Evolutionary conservation across 306 rosid species (phyloP).

Genomic region (Prunus mira): DNA sequence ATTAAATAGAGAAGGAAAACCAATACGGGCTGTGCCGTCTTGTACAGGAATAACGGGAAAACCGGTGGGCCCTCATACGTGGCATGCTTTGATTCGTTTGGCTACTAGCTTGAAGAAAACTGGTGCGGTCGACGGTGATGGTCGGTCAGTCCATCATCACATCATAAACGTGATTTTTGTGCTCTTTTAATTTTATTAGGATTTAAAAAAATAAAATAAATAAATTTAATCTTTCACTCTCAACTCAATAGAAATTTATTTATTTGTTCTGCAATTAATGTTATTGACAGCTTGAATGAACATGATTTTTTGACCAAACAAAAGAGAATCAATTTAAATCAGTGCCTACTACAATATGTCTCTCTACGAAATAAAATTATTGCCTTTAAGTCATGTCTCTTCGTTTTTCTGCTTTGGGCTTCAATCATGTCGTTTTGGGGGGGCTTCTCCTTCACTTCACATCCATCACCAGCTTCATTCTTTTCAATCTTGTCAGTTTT

Average conservation of each 20-base stretch:
- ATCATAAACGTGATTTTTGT: conserved; percentile 12
- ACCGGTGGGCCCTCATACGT: neutral
- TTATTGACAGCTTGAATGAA: no score
- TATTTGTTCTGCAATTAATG: no score
- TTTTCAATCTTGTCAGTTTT: neutral
- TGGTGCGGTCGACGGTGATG: neutral
- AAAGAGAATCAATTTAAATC: neutral
- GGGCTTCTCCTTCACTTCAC: no score
- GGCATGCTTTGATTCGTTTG: neutral
- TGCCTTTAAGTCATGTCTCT: neutral
- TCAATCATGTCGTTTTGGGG: neutral
- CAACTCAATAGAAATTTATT: no score
- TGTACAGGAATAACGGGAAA: neutral
- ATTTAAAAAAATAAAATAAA: no score
- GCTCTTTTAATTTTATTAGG: neutral
- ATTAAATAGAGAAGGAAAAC: no score
- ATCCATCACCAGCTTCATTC: neutral
- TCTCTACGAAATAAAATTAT: no score
- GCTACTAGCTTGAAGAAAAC: neutral
- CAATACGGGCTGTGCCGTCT: neutral
- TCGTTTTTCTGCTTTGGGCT: neutral
- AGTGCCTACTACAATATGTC: neutral
- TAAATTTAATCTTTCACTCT: no score
- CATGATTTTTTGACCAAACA: no score
- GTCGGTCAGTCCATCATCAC: neutral